phyloP scores from a whole-genome alignment of 2,329 filamentous ascomycete species.

The Corinectria fuckeliana region DNA sequence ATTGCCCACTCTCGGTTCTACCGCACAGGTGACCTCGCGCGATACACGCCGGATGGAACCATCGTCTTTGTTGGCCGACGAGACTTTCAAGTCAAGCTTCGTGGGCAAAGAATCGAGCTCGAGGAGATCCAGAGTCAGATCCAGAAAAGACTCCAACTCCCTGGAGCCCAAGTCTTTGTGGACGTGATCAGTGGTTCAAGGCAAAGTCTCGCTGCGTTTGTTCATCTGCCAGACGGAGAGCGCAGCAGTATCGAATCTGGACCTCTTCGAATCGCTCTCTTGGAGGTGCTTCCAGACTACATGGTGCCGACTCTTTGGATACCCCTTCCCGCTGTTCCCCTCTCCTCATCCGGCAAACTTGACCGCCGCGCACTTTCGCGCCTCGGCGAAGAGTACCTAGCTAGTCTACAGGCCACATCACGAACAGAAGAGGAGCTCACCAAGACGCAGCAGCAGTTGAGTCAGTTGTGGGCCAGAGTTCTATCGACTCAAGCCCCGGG shows the following conservation, averaged over 20 bases:
- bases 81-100: not conserved
- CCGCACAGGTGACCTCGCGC: not conserved
- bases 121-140: not conserved
- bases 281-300: not conserved
- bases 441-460: not conserved
- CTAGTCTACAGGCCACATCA: not conserved
- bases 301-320: not conserved
- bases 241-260: not conserved
- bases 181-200: not conserved
- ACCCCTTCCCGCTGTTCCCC: not conserved
- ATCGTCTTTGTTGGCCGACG: not conserved
- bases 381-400: not conserved
- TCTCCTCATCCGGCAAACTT: not conserved
- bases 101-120: not conserved
- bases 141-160: not conserved
- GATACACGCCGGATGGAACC: not conserved
- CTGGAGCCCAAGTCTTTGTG: not conserved
- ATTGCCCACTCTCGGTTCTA: not conserved
- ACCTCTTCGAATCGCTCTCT: not conserved
- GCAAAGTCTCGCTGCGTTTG: not conserved
- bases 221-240: not conserved
- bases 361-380: not conserved
- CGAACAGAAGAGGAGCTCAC: not conserved
- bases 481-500: not conserved
- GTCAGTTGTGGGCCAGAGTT: not conserved